Percentiles rank a stretch among this genome's conserved stretches.
Conservation (phyloP, 2,329 filamentous ascomycete species). For the Phyllosticta paracitricarpa region DNA sequence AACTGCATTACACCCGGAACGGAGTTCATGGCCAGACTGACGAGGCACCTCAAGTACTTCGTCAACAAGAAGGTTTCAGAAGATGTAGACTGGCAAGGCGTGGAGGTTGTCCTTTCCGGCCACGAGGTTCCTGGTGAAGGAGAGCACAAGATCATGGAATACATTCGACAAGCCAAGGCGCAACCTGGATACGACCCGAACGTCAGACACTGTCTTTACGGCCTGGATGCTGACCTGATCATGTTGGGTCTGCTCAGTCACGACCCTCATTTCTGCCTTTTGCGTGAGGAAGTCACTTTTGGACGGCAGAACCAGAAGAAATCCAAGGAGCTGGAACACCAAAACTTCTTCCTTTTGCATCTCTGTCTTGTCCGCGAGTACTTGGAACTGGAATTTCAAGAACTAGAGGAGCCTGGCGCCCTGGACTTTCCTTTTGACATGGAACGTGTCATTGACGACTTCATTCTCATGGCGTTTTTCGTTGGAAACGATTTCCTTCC, state of each 20-base stretch:
- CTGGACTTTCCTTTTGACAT: conserved; percentile 79
- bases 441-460: conserved; percentile 96
- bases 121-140: conserved; percentile 97
- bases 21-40: conserved; percentile 95
- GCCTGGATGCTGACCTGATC: conserved; percentile 93
- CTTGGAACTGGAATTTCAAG: conserved; percentile 91
- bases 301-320: conserved; percentile 79
- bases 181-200: conserved; percentile 90
- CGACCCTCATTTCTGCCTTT: conserved; percentile 93
- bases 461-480: conserved; percentile 99
- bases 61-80: conserved; percentile 98
- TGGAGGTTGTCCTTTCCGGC: conserved; percentile 90
- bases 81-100: conserved; percentile 93
- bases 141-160: conserved; percentile 99
- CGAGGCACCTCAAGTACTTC: conserved; percentile 91
- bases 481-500: conserved; percentile 98
- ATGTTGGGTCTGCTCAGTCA: conserved; percentile 97
- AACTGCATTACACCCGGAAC: conserved; percentile 98
- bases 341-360: conserved; percentile 97
- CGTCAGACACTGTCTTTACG: conserved; percentile 92
- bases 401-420: conserved; percentile 63
- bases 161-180: conserved; percentile 94
- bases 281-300: conserved; percentile 97
- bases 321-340: conserved; percentile 93
- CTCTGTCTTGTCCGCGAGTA: conserved; percentile 97